Conservation (phyloP, 495 filamentous ascomycete species). For the Annulohypoxylon stygium region DNA sequence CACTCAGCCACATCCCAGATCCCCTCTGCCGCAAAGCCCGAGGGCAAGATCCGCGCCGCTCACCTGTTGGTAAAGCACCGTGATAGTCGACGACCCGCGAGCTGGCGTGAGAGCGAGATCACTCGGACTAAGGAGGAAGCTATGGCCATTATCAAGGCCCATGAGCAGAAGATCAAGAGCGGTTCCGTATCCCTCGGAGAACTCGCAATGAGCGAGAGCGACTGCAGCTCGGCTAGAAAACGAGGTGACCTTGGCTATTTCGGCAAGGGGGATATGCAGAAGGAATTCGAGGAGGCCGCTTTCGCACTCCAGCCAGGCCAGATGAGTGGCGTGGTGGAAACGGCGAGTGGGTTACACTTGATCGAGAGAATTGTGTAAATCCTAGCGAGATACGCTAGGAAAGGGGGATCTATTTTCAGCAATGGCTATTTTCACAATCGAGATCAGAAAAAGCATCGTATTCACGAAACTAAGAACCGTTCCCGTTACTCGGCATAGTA, state of each 20-base stretch:
- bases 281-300: slow-evolving; percentile 96
- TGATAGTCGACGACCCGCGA: slow-evolving; percentile 86
- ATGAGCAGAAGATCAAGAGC: slow-evolving; percentile 78
- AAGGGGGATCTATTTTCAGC: background rate
- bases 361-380: slow-evolving; percentile 73
- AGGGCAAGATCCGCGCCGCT: slow-evolving; percentile 90
- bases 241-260: slow-evolving; percentile 96
- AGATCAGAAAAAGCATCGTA: background rate
- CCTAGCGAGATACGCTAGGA: background rate
- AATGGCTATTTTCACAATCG: background rate
- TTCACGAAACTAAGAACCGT: background rate
- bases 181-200: slow-evolving; percentile 78
- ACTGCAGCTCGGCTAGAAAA: slow-evolving; percentile 95
- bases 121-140: slow-evolving; percentile 91
- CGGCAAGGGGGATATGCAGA: slow-evolving; percentile 94
- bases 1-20: slow-evolving; percentile 71
- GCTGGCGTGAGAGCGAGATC: slow-evolving; percentile 91
- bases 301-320: slow-evolving; percentile 88
- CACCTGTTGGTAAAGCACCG: slow-evolving; percentile 94
- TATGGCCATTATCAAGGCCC: slow-evolving; percentile 75
- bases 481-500: slow-evolving; percentile 4
- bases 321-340: slow-evolving; percentile 87
- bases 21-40: slow-evolving; percentile 63
- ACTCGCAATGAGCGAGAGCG: slow-evolving; percentile 87
- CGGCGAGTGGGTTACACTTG: slow-evolving; percentile 93